Evolutionary conservation across 176 grass and related monocot genomes (phyloP).

Genomic region (Urochloa ruziziensis): DNA sequence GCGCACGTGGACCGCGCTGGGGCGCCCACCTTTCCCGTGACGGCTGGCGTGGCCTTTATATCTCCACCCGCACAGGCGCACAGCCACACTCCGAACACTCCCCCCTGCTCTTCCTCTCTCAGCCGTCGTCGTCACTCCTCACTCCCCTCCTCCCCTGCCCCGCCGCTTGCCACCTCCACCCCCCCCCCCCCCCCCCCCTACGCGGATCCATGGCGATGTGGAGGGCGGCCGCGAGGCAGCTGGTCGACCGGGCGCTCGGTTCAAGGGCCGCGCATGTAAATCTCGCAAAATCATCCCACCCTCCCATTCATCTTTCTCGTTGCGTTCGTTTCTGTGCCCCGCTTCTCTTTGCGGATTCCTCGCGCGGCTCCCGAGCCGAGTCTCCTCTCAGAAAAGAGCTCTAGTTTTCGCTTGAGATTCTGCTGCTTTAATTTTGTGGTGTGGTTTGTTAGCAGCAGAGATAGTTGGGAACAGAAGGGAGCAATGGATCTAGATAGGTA

Average conservation of each 20-base stretch:
- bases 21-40: not conserved
- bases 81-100: too few species aligned
- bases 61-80: too few species aligned
- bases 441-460: too few species aligned
- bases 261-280: conserved; percentile 27
- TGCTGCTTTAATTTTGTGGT: not conserved
- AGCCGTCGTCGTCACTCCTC: too few species aligned
- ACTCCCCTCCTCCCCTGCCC: not conserved
- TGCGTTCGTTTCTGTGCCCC: not conserved
- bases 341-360: not conserved
- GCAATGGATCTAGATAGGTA: too few species aligned
- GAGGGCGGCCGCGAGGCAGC: conserved; percentile 35
- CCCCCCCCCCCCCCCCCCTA: not conserved
- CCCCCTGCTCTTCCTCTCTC: too few species aligned
- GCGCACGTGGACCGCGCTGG: not conserved
- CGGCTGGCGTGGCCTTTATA: too few species aligned
- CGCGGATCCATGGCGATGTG: conserved; percentile 46
- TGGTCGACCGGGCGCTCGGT: conserved; percentile 33
- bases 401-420: not conserved
- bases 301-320: not conserved
- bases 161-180: too few species aligned
- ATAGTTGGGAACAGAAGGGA: too few species aligned
- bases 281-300: not conserved
- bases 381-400: not conserved
- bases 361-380: not conserved